These are phyloP conservation scores for Chaetoscypha palmicola DNA, from an alignment of 2,329 filamentous ascomycete genomes.

Conservation along the genomic window DNA sequence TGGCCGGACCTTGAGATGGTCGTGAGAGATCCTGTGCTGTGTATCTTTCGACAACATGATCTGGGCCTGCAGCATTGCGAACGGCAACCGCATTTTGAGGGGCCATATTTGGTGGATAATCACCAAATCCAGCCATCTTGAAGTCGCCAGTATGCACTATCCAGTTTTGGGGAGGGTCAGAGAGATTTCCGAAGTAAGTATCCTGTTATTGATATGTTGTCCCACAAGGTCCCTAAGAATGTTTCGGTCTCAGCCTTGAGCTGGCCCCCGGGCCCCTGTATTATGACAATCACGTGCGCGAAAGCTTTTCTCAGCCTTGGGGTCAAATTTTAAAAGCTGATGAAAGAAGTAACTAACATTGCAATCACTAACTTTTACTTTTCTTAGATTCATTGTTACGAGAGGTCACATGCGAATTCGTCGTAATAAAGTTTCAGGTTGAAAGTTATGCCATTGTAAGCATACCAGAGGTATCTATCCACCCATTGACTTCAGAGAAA, in stretches of 20 bases:
- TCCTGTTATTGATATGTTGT: no score
- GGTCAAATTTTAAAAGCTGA: no score
- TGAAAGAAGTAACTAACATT: not conserved
- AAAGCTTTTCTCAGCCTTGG: not conserved
- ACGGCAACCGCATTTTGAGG: constrained; percentile 57
- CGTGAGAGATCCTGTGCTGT: constrained; percentile 67
- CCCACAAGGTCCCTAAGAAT: no score
- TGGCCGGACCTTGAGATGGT: constrained; percentile 60
- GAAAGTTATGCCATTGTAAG: constrained; percentile 20
- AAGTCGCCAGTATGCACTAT: no score
- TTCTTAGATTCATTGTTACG: not conserved
- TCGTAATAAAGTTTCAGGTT: no score
- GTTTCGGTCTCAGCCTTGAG: not conserved
- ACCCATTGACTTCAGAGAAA: constrained; percentile 15
- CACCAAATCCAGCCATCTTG: constrained; percentile 53
- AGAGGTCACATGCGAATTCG: no score
- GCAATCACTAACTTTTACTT: not conserved
- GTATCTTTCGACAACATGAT: constrained; percentile 56
- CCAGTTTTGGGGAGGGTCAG: not conserved
- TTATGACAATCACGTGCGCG: not conserved
- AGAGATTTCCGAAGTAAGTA: not conserved
- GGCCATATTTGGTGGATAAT: constrained; percentile 60
- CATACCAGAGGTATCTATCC: constrained; percentile 24
- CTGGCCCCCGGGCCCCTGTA: not conserved
- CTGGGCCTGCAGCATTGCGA: constrained; percentile 46